Conservation (phyloP, 2,329 filamentous ascomycete species). For the Fusarium sp. region DNA sequence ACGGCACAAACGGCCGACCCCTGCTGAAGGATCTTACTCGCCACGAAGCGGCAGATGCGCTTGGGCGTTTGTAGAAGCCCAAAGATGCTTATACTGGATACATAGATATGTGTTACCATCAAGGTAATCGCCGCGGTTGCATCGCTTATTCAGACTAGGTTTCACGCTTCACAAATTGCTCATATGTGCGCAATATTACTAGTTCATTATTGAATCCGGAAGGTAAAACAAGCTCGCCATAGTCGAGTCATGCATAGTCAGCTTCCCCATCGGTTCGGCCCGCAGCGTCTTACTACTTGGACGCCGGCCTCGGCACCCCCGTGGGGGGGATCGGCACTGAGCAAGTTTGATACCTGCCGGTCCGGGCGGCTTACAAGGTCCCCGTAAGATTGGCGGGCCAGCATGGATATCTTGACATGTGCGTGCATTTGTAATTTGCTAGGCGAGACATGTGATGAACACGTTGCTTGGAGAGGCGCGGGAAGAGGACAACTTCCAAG, state of each 20-base stretch:
- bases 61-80: not conserved
- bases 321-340: not conserved
- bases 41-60: not conserved
- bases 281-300: not conserved
- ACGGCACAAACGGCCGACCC: not conserved
- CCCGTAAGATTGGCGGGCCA: not conserved
- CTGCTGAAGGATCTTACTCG: not conserved
- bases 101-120: not conserved
- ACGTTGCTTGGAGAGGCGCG: not conserved
- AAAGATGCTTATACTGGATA: not conserved
- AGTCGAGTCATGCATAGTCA: not conserved
- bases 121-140: not conserved
- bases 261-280: not conserved
- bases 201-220: not conserved
- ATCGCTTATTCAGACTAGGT: not conserved
- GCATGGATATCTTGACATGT: not conserved
- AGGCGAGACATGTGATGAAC: not conserved
- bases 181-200: not conserved
- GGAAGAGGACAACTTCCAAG: not conserved
- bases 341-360: not conserved
- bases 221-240: not conserved
- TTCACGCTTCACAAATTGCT: not conserved
- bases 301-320: not conserved
- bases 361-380: not conserved
- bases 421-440: not conserved